Evolutionary conservation across 73 alveolate species (phyloP).

Genomic region (Paramecium biaurelia): DNA sequence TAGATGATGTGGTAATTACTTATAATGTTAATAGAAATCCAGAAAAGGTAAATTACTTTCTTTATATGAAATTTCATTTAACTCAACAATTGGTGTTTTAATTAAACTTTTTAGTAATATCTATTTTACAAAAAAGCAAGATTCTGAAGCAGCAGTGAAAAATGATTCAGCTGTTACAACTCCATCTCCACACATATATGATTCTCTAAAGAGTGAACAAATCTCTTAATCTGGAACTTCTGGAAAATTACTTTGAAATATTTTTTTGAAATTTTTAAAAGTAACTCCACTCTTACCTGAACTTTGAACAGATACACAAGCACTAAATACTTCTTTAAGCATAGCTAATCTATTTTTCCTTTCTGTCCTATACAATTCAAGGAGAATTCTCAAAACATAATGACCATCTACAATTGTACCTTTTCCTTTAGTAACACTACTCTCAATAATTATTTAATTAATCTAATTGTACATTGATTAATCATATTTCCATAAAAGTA

Average conservation of each 20-base stretch:
- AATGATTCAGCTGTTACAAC: constrained; percentile 56
- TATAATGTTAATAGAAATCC: not conserved
- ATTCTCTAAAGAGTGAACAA: constrained; percentile 48
- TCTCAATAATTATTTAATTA: constrained; percentile 39
- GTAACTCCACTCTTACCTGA: constrained; percentile 55
- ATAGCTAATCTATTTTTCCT: constrained; percentile 39
- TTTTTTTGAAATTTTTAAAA: constrained; percentile 45
- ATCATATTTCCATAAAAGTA: constrained; percentile 68
- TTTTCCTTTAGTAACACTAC: not conserved
- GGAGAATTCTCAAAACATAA: constrained; percentile 49
- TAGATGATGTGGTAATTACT: not conserved
- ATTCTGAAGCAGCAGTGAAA: constrained; percentile 46
- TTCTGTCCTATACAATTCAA: constrained; percentile 53
- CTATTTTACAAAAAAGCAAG: constrained; percentile 22
- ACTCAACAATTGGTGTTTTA: constrained; percentile 2
- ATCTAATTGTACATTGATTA: constrained; percentile 52
- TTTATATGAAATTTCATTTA: not conserved
- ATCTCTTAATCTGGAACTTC: constrained; percentile 54
- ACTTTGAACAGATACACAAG: constrained; percentile 32
- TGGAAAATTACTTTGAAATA: constrained; percentile 42
- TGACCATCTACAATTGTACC: constrained; percentile 34
- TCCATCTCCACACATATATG: constrained; percentile 55
- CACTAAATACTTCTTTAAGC: constrained; percentile 55
- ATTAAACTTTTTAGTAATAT: not conserved
- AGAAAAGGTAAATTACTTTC: not conserved